Evolutionary conservation across 1,284 basidiomycete genomes (phyloP).

Genomic region (Acaromyces ingoldii): DNA sequence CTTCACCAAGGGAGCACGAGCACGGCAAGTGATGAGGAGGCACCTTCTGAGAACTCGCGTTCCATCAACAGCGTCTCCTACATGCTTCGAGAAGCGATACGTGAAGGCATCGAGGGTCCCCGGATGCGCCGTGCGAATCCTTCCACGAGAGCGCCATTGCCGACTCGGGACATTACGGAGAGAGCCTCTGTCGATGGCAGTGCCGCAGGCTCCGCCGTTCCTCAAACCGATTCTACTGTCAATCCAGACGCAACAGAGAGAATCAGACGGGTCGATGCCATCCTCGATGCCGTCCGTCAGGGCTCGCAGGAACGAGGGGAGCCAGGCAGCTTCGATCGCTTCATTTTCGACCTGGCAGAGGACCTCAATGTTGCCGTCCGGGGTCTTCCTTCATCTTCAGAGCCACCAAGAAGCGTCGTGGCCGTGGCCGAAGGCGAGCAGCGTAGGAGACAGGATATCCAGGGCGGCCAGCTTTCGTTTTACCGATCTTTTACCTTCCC

Average conservation of each 20-base stretch:
- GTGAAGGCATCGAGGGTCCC: no score
- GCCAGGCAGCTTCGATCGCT: slow-evolving; percentile 9
- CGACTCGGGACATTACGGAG: not conserved
- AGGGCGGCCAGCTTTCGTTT: slow-evolving; percentile 42
- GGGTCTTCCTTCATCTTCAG: slow-evolving; percentile 2
- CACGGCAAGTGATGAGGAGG: no score
- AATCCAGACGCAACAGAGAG: not conserved
- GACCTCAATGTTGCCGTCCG: slow-evolving; percentile 12
- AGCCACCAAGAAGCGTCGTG: not conserved
- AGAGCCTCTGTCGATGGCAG: not conserved
- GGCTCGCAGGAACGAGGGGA: slow-evolving; percentile 2
- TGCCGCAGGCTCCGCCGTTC: not conserved
- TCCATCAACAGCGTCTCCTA: no score
- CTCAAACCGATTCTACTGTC: not conserved
- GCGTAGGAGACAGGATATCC: slow-evolving; percentile 32
- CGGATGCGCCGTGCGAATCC: no score
- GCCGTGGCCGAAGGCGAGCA: not conserved
- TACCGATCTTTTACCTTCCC: slow-evolving; percentile 45
- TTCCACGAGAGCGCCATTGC: no score
- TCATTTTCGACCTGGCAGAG: slow-evolving; percentile 8
- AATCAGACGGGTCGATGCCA: slow-evolving; percentile 2
- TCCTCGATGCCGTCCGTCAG: slow-evolving; percentile 7
- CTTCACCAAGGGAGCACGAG: no score
- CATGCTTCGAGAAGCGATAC: no score
- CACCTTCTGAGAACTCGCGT: no score